Percentiles rank a stretch among this genome's conserved stretches.
phyloP scores from a whole-genome alignment of 176 grass and related monocot species.

The Echinochloa phyllopogon region DNA sequence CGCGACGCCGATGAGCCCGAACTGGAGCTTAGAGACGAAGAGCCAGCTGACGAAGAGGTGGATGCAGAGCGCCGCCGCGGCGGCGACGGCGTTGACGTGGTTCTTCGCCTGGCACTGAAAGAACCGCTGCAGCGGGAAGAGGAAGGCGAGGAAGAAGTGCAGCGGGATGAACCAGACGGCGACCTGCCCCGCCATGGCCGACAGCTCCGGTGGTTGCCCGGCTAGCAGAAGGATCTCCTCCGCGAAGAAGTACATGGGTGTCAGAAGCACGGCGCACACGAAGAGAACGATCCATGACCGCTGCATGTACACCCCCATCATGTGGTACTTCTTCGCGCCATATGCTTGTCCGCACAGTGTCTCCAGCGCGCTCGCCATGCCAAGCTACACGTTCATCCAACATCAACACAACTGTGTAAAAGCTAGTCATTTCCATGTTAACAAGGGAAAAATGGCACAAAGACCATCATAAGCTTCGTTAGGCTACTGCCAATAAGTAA shows the following conservation, averaged over 20 bases:
- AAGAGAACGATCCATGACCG: background rate
- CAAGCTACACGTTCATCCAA: background rate
- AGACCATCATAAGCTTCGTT: no score
- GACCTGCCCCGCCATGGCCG: no score
- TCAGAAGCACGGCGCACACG: background rate
- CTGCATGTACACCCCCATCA: constrained; percentile 1
- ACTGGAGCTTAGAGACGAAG: background rate
- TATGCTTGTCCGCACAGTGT: background rate
- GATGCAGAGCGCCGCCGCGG: background rate
- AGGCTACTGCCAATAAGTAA: no score
- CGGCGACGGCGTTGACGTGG: background rate
- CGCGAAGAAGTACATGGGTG: background rate
- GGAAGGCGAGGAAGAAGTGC: no score
- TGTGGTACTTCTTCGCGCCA: background rate
- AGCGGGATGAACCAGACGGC: no score
- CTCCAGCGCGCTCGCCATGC: background rate
- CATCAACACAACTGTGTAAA: background rate
- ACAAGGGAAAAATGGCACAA: background rate
- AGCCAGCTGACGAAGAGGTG: background rate
- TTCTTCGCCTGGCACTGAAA: no score
- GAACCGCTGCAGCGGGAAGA: no score
- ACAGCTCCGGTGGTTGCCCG: no score
- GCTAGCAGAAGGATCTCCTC: background rate
- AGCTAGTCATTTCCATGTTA: background rate
- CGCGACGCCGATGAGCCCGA: background rate